Base-by-base conservation (phyloP, 164 flowering plant genomes). In the Liriodendron chinense region DNA sequence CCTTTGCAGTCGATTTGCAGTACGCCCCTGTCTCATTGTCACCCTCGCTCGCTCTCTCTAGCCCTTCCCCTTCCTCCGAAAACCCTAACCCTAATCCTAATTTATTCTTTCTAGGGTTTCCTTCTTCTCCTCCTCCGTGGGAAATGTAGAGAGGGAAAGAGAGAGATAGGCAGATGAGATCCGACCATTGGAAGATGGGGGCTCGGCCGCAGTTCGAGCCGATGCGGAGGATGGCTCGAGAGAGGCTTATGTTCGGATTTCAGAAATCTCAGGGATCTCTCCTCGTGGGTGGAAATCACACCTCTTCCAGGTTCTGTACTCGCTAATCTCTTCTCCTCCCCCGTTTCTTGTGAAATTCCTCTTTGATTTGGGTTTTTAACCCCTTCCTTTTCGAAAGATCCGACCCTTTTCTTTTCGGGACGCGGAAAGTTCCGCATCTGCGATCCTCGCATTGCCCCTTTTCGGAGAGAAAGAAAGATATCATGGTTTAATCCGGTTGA, bases 261-360 rank as follows among this genome's bases (percentile, higher is more conserved):
- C 95, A 93, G 92, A 88, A 80, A 74, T 88, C 96, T 57, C 89
- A 84, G 85, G 92, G 89, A 53, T 53, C 16, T 65, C 76, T 95
- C 92, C 96, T 95, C 87, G 99, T 95, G 99, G 99, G 99, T 95
- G 99, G 99, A 64, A 95, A 95, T 77, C 99, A 95, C 92, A 95
- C 99, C 78, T 92, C 99, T 50, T 95, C 94, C 91, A 91, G 99
- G 92, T 95, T 95, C 87, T 95, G 99, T 71, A 87, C 98, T 85
- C 99, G 99, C 82, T 95, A 95, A 71, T 53, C 26, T 59, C 12
- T 71, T 74, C 76, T 76, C 72, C 59, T 83, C 14, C 65, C 61
- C 14, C 28, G 14, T 21, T 18, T 49, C 18, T 18, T 21, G 20
- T 18, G 26, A 70, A 47, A 67, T 67, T 34, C 28, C 1, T 13